These are phyloP conservation scores for Aquilaria sinensis DNA, from an alignment of 345 rosid genomes.

Conservation along the genomic window DNA sequence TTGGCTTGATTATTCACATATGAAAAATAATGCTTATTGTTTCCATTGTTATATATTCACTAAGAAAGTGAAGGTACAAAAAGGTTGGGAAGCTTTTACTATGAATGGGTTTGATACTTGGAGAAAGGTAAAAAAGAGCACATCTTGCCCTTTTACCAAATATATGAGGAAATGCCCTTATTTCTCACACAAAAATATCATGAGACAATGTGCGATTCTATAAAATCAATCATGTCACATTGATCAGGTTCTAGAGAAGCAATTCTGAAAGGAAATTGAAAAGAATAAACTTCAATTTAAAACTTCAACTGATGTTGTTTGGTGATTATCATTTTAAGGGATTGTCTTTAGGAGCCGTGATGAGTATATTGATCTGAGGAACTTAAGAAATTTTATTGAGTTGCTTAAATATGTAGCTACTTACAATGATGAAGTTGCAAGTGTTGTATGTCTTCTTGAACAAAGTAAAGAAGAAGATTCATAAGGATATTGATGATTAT, in stretches of 20 bases:
- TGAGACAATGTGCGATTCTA: not conserved
- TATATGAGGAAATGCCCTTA: not conserved
- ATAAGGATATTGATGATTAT: too few species aligned
- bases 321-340: too few species aligned
- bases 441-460: too few species aligned
- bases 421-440: too few species aligned
- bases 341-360: too few species aligned
- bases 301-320: too few species aligned
- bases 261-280: too few species aligned
- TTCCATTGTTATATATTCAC: not conserved
- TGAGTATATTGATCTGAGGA: too few species aligned
- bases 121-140: not conserved
- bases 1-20: not conserved
- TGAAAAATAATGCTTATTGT: not conserved
- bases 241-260: not conserved
- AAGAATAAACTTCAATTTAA: too few species aligned
- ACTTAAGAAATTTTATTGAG: too few species aligned
- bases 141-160: not conserved
- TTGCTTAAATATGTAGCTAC: too few species aligned
- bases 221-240: not conserved
- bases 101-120: not conserved
- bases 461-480: too few species aligned
- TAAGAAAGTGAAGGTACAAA: not conserved
- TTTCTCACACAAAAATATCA: not conserved
- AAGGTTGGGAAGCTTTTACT: not conserved